A percentile compares a stretch with the other conserved stretches of the same genome.
phyloP scores from a whole-genome alignment of 345 rosid genomes.

The Gossypium thurberi region DNA sequence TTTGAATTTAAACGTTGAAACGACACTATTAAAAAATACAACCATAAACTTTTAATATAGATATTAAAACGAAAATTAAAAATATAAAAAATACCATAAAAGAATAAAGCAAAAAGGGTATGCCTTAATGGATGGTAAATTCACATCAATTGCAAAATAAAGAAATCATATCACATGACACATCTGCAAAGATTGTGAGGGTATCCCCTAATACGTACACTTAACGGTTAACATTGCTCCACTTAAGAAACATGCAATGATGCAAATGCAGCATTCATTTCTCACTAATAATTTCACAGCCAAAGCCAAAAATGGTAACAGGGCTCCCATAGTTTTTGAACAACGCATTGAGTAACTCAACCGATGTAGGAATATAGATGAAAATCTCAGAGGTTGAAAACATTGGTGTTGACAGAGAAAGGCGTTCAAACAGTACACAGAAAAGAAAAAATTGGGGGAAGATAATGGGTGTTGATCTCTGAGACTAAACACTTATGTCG shows the following conservation, averaged over 20 bases:
- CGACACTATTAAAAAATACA: too few species aligned
- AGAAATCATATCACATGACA: neutral
- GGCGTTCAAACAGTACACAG: neutral
- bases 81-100: neutral
- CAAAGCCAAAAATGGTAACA: neutral
- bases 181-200: neutral
- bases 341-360: neutral
- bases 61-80: too few species aligned
- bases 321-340: slow-evolving; percentile 11
- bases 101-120: neutral
- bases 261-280: neutral
- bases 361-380: neutral
- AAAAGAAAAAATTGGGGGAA: neutral
- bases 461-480: neutral
- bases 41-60: too few species aligned
- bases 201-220: neutral
- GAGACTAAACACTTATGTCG: slow-evolving; percentile 18
- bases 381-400: neutral
- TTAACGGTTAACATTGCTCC: neutral
- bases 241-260: neutral
- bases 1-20: too few species aligned
- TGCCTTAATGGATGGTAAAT: neutral
- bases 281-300: neutral
- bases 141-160: neutral
- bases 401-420: neutral